Conservation (phyloP, 148 eudicot species). For the Camellia japonica region DNA sequence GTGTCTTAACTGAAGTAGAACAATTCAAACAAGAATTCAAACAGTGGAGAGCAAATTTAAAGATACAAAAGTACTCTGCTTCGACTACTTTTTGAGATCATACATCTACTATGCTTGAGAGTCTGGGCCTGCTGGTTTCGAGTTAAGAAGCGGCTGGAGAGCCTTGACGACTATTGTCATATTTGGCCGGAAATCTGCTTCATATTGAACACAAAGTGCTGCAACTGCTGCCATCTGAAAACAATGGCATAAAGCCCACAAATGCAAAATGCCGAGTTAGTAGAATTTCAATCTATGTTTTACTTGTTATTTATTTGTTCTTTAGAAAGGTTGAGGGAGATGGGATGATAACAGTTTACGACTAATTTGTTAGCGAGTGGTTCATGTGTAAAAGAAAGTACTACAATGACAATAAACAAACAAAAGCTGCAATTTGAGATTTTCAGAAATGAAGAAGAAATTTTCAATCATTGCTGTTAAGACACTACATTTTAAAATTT, state of each 20-base stretch:
- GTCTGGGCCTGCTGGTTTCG: slow-evolving; percentile 60
- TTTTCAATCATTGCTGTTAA: no score
- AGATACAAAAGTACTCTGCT: not conserved
- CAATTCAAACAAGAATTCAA: not conserved
- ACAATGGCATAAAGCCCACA: not conserved
- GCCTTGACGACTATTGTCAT: slow-evolving; percentile 99
- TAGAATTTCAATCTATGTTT: not conserved
- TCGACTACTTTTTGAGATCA: not conserved
- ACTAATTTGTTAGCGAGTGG: no score
- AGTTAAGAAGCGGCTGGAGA: slow-evolving; percentile 74
- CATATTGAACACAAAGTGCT: slow-evolving; percentile 92
- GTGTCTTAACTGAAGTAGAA: not conserved
- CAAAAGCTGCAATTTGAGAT: no score
- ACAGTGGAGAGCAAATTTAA: not conserved
- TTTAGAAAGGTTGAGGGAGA: no score
- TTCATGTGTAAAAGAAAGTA: no score
- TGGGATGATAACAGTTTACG: no score
- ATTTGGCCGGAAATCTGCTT: slow-evolving; percentile 93
- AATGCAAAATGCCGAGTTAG: not conserved
- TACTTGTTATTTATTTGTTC: no score
- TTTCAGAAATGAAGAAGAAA: no score
- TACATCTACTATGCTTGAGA: slow-evolving; percentile 32
- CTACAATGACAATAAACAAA: no score
- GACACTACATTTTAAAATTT: not conserved
- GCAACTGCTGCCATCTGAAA: slow-evolving; percentile 95